phyloP scores from a whole-genome alignment of 257 asterid species.

The Anisodus tanguticus region DNA sequence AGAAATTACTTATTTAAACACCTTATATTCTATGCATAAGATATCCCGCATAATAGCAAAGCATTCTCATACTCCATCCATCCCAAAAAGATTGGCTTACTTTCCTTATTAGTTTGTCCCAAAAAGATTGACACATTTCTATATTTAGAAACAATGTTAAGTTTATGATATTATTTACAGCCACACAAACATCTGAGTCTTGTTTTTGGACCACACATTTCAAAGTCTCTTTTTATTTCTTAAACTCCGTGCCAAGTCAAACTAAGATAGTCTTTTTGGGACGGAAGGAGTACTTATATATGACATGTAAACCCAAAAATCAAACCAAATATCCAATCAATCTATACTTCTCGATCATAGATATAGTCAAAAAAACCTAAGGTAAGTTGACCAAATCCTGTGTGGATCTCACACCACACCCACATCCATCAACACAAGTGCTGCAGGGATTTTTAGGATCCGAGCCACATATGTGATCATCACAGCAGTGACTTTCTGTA shows the following conservation, averaged over 20 bases:
- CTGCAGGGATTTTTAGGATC: neutral
- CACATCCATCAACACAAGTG: neutral
- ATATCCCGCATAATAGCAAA: neutral
- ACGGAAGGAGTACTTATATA: neutral
- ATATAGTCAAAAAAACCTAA: neutral
- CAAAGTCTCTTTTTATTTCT: too few species aligned
- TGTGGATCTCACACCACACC: neutral
- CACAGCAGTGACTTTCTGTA: conserved; percentile 6
- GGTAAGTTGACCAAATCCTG: neutral
- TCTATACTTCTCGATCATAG: neutral
- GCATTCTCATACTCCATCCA: neutral
- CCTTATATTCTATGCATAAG: neutral
- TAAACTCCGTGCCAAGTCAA: too few species aligned
- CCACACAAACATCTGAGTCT: too few species aligned
- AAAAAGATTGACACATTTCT: too few species aligned
- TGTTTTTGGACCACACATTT: too few species aligned
- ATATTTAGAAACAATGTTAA: too few species aligned
- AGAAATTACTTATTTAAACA: neutral
- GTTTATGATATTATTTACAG: too few species aligned
- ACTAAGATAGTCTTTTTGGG: too few species aligned
- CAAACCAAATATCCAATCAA: neutral
- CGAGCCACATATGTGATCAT: neutral
- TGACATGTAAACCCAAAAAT: neutral
- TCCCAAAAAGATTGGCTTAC: too few species aligned
- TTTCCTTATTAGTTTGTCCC: too few species aligned